phyloP scores from a whole-genome alignment of 73 alveolate species.

The Effrenium voratum region DNA sequence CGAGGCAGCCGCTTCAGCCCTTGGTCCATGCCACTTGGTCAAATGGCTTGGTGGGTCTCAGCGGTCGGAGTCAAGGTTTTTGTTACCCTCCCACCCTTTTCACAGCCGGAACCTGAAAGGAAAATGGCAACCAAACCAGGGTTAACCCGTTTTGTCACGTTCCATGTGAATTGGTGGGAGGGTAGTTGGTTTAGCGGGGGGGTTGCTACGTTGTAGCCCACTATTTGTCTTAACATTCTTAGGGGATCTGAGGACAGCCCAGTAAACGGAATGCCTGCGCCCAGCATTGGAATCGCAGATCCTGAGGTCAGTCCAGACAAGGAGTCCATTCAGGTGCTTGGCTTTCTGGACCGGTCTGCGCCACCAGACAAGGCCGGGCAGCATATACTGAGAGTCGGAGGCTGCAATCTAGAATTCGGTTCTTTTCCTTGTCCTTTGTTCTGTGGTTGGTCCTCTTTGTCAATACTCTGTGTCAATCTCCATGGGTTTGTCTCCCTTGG shows the following conservation, averaged over 20 bases:
- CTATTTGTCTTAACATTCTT: no score
- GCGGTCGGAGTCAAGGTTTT: no score
- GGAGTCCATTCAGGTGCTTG: slow-evolving; percentile 23
- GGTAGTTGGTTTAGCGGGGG: no score
- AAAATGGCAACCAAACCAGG: no score
- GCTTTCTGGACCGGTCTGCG: slow-evolving; percentile 57
- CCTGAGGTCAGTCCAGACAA: not conserved
- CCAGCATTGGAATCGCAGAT: not conserved
- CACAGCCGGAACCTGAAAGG: no score
- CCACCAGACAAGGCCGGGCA: slow-evolving; percentile 37
- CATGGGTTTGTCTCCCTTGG: not conserved
- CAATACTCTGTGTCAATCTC: not conserved
- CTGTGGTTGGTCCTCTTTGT: not conserved
- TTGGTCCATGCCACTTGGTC: slow-evolving; percentile 14
- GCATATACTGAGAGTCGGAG: not conserved
- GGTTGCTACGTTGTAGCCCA: no score
- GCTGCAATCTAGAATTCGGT: not conserved
- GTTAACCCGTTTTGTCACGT: no score
- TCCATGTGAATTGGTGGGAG: no score
- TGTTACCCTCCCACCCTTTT: no score
- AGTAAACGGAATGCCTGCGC: not conserved
- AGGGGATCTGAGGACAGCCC: no score
- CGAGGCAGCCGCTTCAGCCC: slow-evolving; percentile 39
- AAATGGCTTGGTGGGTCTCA: no score
- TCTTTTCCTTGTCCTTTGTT: not conserved